phyloP scores from a whole-genome alignment of 2,329 filamentous ascomycete genomes.

The Arthrocladium fulminans region DNA sequence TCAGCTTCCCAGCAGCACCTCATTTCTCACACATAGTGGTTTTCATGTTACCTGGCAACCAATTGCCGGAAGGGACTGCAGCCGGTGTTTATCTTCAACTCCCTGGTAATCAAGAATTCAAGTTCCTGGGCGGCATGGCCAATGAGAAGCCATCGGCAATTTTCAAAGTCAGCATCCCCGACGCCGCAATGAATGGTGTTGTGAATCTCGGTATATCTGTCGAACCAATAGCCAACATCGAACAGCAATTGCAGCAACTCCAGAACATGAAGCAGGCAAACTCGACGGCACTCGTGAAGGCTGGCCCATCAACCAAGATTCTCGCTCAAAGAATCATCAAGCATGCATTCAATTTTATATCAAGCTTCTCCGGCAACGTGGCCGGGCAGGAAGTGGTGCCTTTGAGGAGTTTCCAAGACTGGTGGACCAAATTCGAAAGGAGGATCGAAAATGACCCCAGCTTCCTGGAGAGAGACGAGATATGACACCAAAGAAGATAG shows the following conservation, averaged over 20 bases:
- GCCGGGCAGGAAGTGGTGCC: constrained; percentile 76
- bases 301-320: constrained; percentile 53
- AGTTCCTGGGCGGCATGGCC: constrained; percentile 79
- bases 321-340: constrained; percentile 90
- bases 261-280: constrained; percentile 27
- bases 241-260: constrained; percentile 56
- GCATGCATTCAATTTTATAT: constrained; percentile 93
- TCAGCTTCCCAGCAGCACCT: constrained; percentile 55
- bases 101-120: constrained; percentile 57
- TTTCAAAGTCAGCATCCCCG: constrained; percentile 58
- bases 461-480: constrained; percentile 69
- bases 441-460: constrained; percentile 75
- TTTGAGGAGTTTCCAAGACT: constrained; percentile 89
- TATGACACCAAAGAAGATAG: constrained; percentile 15
- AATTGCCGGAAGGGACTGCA: constrained; percentile 65
- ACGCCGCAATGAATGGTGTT: constrained; percentile 28
- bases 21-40: constrained; percentile 69
- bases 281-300: constrained; percentile 26
- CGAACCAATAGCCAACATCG: constrained; percentile 66
- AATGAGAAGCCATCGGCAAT: constrained; percentile 86
- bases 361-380: constrained; percentile 66
- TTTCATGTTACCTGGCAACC: constrained; percentile 72
- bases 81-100: constrained; percentile 84
- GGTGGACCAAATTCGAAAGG: constrained; percentile 95
- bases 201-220: constrained; percentile 64